phyloP scores from a whole-genome alignment of 2,329 filamentous ascomycete genomes.

The Juglanconis sp. region DNA sequence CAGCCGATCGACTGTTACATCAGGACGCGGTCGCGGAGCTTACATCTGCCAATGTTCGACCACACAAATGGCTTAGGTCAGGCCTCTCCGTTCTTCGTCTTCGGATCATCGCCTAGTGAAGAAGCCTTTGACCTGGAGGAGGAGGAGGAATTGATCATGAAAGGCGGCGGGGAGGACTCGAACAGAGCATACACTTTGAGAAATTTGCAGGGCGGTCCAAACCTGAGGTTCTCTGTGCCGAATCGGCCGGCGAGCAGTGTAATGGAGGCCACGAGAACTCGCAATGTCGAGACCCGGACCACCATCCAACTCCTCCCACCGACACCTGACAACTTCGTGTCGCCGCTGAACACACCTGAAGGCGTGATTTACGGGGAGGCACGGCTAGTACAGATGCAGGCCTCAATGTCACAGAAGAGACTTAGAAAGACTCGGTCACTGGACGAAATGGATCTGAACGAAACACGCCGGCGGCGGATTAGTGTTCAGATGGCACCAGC shows the following conservation, averaged over 20 bases:
- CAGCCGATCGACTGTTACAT: conserved; percentile 44
- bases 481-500: not conserved
- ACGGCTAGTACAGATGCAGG: conserved; percentile 35
- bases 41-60: conserved; percentile 47
- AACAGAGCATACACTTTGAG: not conserved
- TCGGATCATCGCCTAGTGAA: conserved; percentile 32
- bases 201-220: not conserved
- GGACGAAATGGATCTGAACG: conserved; percentile 23
- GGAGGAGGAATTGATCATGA: not conserved
- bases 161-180: not conserved
- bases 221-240: not conserved
- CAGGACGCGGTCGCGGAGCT: conserved; percentile 40
- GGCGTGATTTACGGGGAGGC: conserved; percentile 39
- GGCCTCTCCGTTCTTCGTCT: conserved; percentile 46
- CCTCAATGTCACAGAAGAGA: conserved; percentile 23
- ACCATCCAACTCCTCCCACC: conserved; percentile 23
- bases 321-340: conserved; percentile 30
- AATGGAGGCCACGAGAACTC: conserved; percentile 31
- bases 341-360: conserved; percentile 31
- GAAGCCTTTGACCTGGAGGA: not conserved
- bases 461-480: conserved; percentile 1
- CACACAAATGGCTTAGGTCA: conserved; percentile 42
- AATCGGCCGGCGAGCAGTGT: conserved; percentile 30
- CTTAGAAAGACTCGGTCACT: conserved; percentile 35
- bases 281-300: not conserved